Percentiles rank a stretch among this genome's conserved stretches.
Conservation (phyloP, 1,284 basidiomycete genomes). For the Acaromyces ingoldii region DNA sequence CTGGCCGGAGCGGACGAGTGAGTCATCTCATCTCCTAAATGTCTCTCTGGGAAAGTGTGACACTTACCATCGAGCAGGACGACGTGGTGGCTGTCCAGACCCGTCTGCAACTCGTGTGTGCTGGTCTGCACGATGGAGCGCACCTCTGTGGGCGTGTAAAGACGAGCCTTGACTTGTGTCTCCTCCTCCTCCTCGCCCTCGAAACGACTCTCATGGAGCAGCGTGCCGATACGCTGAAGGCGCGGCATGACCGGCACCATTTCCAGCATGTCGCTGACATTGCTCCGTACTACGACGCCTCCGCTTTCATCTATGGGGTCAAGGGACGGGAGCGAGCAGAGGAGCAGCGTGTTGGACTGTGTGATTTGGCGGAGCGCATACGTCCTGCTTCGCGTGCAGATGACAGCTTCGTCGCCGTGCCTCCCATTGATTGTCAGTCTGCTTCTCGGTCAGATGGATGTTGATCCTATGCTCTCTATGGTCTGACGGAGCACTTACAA, state of each 20-base stretch:
- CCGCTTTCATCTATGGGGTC: neutral
- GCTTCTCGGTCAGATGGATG: neutral
- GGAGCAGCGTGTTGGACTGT: constrained; percentile 42
- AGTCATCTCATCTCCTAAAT: neutral
- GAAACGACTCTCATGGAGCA: constrained; percentile 32
- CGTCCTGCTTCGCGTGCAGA: constrained; percentile 33
- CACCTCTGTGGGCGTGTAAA: constrained; percentile 40
- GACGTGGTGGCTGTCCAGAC: constrained; percentile 25
- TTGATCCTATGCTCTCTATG: too few relatives aligned
- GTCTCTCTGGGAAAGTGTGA: too few relatives aligned
- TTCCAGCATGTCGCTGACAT: constrained; percentile 35
- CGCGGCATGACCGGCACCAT: constrained; percentile 34
- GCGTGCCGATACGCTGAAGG: constrained; percentile 26
- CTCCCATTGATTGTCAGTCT: constrained; percentile 43
- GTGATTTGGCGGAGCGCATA: constrained; percentile 41
- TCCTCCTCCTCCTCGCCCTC: constrained; percentile 28
- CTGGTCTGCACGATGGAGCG: constrained; percentile 43
- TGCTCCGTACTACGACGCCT: constrained; percentile 17
- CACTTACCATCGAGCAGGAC: constrained; percentile 35
- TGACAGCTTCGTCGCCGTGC: constrained; percentile 40
- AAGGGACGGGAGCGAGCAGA: constrained; percentile 23
- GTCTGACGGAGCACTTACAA: too few relatives aligned
- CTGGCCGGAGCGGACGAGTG: constrained; percentile 3
- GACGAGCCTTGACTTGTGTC: too few relatives aligned
- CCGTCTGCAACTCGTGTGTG: constrained; percentile 28